Evolutionary conservation across 768 basidiomycete genomes (phyloP).

Genomic region (Russula lepida): DNA sequence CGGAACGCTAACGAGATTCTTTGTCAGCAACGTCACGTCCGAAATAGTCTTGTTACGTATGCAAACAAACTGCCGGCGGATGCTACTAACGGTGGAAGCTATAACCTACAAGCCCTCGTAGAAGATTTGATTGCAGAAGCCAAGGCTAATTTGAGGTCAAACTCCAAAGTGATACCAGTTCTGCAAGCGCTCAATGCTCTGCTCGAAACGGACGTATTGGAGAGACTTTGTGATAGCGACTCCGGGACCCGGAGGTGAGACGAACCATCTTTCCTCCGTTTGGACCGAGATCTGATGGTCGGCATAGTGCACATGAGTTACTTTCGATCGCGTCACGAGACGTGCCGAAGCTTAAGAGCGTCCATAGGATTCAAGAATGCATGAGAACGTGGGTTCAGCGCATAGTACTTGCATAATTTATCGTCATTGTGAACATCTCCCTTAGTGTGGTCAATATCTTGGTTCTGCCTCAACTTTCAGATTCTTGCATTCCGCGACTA

Average conservation of each 20-base stretch:
- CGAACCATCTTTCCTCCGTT: background rate
- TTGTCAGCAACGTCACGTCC: conserved; percentile 58
- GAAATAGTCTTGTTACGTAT: conserved; percentile 52
- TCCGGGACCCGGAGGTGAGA: conserved; percentile 47
- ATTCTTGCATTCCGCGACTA: conserved; percentile 39
- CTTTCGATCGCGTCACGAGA: conserved; percentile 52
- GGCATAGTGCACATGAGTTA: conserved; percentile 43
- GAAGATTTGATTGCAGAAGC: conserved; percentile 51
- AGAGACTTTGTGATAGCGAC: conserved; percentile 37
- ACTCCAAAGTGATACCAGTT: conserved; percentile 73
- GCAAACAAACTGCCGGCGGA: conserved; percentile 41
- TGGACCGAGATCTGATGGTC: background rate
- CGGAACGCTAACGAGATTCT: conserved; percentile 20
- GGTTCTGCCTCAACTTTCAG: conserved; percentile 39
- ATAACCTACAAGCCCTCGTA: conserved; percentile 44
- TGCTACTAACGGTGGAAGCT: conserved; percentile 26
- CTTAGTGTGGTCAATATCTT: conserved; percentile 61
- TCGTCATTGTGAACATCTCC: background rate
- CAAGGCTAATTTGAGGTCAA: conserved; percentile 47
- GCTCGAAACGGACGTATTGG: conserved; percentile 58
- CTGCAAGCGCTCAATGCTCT: conserved; percentile 69
- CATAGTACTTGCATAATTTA: background rate
- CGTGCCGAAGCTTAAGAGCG: conserved; percentile 63
- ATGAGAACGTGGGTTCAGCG: conserved; percentile 67
- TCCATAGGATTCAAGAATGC: conserved; percentile 70